Conservation (phyloP, 1,284 basidiomycete genomes). For the Malassezia dermatis region DNA sequence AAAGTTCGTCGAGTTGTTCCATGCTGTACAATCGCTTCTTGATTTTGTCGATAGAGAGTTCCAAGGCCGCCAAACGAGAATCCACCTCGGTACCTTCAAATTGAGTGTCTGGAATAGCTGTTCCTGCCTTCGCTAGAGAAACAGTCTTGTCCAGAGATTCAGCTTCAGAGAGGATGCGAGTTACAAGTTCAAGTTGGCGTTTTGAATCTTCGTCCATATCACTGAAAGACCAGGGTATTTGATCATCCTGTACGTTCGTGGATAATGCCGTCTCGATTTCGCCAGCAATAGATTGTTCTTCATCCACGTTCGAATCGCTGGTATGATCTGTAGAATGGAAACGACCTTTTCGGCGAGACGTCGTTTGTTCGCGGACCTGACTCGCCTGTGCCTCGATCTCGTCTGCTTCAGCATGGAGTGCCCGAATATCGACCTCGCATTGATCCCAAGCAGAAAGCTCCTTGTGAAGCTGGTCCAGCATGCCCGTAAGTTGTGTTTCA, state of each 20-base stretch:
- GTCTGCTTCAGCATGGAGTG: constrained; percentile 3
- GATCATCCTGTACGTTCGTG: background rate
- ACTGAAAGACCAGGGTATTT: background rate
- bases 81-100: constrained; percentile 30
- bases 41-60: constrained; percentile 21
- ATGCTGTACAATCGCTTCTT: constrained; percentile 6
- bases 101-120: background rate
- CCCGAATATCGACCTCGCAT: constrained; percentile 21
- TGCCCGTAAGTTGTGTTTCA: constrained; percentile 21
- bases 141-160: constrained; percentile 18
- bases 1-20: constrained; percentile 10
- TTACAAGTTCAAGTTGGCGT: constrained; percentile 18
- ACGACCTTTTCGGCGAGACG: constrained; percentile 16
- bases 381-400: constrained; percentile 9
- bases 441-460: constrained; percentile 29
- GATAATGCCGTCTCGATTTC: background rate
- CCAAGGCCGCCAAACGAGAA: constrained; percentile 24
- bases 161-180: constrained; percentile 11
- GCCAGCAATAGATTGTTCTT: background rate
- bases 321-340: background rate
- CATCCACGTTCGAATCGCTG: background rate
- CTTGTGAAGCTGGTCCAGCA: constrained; percentile 23
- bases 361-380: constrained; percentile 20
- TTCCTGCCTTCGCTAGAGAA: constrained; percentile 1
- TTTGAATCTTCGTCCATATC: constrained; percentile 6